Conservation (phyloP, 139 green algal genomes). For the Ulvella scutata region DNA sequence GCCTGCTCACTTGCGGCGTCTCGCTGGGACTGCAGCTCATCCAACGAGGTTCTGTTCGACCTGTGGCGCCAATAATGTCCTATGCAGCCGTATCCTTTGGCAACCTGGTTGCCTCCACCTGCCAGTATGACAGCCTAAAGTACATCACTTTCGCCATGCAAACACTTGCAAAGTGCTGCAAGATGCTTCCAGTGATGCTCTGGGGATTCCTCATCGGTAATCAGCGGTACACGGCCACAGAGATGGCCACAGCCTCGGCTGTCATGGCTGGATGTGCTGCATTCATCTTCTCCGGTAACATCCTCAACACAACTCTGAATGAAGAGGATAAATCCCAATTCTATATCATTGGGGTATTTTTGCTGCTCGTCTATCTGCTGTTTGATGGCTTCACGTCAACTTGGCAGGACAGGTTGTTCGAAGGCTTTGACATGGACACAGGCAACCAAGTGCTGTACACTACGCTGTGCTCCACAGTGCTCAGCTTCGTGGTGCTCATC, state of each 20-base stretch:
- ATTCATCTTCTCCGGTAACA: conserved; percentile 12
- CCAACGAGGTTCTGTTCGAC: conserved; percentile 23
- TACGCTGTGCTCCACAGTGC: conserved; percentile 24
- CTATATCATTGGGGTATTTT: conserved; percentile 28
- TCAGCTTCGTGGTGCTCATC: conserved; percentile 26
- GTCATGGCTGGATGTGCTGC: conserved; percentile 73
- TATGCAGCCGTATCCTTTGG: conserved; percentile 71
- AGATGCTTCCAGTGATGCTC: conserved; percentile 97
- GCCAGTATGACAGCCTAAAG: conserved; percentile 97
- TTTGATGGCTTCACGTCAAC: conserved; percentile 97
- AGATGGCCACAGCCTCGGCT: conserved; percentile 53
- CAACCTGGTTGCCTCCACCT: conserved; percentile 91
- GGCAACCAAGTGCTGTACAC: conserved; percentile 47
- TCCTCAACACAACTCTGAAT: neutral
- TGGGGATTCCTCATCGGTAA: conserved; percentile 82
- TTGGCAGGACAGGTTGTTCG: conserved; percentile 94
- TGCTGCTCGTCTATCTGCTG: conserved; percentile 86
- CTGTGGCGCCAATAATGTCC: conserved; percentile 49
- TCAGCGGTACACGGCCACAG: conserved; percentile 66
- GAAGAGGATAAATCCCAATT: neutral
- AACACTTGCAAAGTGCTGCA: conserved; percentile 88
- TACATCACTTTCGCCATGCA: conserved; percentile 93
- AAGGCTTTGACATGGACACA: conserved; percentile 62
- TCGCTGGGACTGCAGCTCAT: conserved; percentile 33
- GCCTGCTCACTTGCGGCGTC: conserved; percentile 42